These are phyloP conservation scores for Podospora conica DNA, from an alignment of 495 filamentous ascomycete genomes.

Conservation along the genomic window DNA sequence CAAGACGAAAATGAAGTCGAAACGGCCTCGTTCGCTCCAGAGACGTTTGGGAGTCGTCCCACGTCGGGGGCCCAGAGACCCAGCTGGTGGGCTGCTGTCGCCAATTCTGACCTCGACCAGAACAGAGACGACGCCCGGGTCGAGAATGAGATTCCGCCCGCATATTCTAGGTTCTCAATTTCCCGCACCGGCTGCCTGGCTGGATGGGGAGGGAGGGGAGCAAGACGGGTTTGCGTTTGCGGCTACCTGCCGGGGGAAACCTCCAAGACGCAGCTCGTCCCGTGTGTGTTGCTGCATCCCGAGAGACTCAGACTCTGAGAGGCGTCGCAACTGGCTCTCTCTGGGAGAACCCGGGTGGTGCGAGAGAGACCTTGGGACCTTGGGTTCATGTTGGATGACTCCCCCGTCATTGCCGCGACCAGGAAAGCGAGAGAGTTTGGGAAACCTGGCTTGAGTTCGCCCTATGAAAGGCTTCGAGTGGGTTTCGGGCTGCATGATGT, in stretches of 20 bases:
- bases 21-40: conserved; percentile 9
- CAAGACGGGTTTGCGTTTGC: too few relatives aligned
- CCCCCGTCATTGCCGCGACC: conserved; percentile 8
- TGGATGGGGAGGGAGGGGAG: neutral
- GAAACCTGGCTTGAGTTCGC: conserved; percentile 14
- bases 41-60: conserved; percentile 14
- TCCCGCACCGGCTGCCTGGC: neutral
- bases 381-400: conserved; percentile 23
- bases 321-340: neutral
- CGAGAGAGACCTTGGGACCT: neutral
- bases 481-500: conserved; percentile 21
- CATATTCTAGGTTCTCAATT: neutral
- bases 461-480: conserved; percentile 23
- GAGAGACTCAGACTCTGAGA: too few relatives aligned
- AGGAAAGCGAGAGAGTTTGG: conserved; percentile 1
- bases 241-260: neutral
- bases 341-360: neutral
- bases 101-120: neutral
- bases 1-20: conserved; percentile 20
- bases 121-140: neutral
- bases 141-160: neutral
- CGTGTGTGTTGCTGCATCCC: neutral
- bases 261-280: neutral
- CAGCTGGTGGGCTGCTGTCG: neutral
- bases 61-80: conserved; percentile 5